Base-by-base conservation (phyloP, 2,329 filamentous ascomycete genomes). In the Ophiostoma fasciatum region DNA sequence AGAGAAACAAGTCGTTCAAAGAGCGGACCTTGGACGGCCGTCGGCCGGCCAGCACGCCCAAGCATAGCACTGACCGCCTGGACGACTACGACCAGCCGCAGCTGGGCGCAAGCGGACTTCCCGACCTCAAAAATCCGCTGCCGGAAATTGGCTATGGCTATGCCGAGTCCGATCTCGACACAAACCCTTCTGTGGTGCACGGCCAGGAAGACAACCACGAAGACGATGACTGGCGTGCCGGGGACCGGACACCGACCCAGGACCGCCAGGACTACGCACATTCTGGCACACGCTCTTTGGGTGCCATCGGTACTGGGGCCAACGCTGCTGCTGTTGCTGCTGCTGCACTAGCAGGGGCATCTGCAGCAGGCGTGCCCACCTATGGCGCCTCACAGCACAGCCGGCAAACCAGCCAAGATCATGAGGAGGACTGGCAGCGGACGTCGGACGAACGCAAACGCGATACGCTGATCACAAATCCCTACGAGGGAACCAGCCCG, bases 151-250 rank as follows among this genome's bases (percentile, higher is more conserved):
- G 79, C 4, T 79, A 82, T 45, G 61, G 57, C 34, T 60, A 64
- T 39, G 63, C 68, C 10, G 68, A 73, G 26, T 84, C 92, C 42
- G 44, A 46, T 18, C 68, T 83, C 13, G 78, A 74, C 31, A 93
- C 85, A 14, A 92, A 92, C 50, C 84, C 84, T 3, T 94, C 87
- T 0, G 67, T 87, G 33, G 74, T 92, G 28, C 71, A 85, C 45
- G 83, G 81, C 14, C 36, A 30, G 1, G 78, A 77, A 1, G 69
- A 80, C 33, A 76, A 73, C 34, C 42, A 38, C 19, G 42, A 45
- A 7, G 43, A 47, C 10, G 40, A 45, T 13, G 37, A 44, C n/a
- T 42, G 37, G 33, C 59, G 54, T 51, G 45, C 49, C 10, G 48
- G 43, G 28, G 49, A 51, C 17, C 42, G 44, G 20, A 56, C 54